Evolutionary conservation across 2,329 filamentous ascomycete genomes (phyloP).

Genomic region (Neofusicoccum ribis): DNA sequence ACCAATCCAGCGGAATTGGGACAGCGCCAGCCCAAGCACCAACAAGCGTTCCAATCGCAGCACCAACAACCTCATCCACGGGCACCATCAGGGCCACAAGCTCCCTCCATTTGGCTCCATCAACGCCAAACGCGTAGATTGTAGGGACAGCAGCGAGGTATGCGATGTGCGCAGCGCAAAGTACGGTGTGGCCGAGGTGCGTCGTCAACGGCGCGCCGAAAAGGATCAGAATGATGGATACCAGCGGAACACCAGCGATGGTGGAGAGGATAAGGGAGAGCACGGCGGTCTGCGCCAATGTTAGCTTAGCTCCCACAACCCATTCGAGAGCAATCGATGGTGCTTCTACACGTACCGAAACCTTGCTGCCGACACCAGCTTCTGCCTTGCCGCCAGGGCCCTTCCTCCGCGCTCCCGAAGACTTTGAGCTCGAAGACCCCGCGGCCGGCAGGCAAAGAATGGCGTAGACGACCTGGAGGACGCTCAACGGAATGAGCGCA

Average conservation of each 20-base stretch:
- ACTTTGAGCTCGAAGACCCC: constrained; percentile 51
- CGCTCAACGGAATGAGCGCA: constrained; percentile 62
- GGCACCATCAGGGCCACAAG: constrained; percentile 69
- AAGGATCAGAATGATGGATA: constrained; percentile 69
- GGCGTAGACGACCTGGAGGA: constrained; percentile 63
- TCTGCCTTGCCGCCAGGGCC: constrained; percentile 40
- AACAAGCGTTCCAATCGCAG: constrained; percentile 71
- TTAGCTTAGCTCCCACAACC: not conserved
- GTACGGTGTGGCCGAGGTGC: constrained; percentile 73
- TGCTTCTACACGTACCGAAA: constrained; percentile 42
- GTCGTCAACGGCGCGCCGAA: constrained; percentile 90
- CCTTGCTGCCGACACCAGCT: constrained; percentile 24
- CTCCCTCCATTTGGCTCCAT: constrained; percentile 67
- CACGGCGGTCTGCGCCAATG: constrained; percentile 60
- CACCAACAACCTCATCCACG: constrained; percentile 82
- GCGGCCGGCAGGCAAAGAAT: constrained; percentile 59
- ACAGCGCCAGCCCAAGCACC: constrained; percentile 93
- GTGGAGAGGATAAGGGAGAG: constrained; percentile 64
- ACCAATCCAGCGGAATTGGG: constrained; percentile 94
- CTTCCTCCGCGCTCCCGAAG: constrained; percentile 57
- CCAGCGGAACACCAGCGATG: constrained; percentile 57
- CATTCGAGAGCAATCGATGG: not conserved
- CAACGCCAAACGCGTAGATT: constrained; percentile 82
- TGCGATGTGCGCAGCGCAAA: constrained; percentile 79
- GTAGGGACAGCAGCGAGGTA: constrained; percentile 76